Percentiles rank a stretch among this genome's conserved stretches.
Evolutionary conservation across 1,284 basidiomycete genomes (phyloP).

Genomic region (Puccinia polysora): DNA sequence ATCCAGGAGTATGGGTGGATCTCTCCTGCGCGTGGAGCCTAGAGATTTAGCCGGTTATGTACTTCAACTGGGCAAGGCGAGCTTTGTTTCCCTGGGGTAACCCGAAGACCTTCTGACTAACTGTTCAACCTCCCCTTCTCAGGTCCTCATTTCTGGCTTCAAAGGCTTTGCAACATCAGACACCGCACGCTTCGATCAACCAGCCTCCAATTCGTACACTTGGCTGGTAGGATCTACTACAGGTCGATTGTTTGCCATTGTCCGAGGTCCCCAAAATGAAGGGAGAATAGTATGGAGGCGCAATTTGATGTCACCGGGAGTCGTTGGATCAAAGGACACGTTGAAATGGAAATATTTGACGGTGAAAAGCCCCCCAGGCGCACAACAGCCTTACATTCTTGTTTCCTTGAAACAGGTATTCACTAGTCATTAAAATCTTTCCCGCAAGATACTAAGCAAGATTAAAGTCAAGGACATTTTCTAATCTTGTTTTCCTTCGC

Average conservation of each 20-base stretch:
- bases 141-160: constrained; percentile 8
- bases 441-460: no score
- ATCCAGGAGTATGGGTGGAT: constrained; percentile 5
- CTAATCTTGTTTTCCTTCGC: constrained; percentile 5
- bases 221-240: constrained; percentile 41
- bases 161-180: background rate
- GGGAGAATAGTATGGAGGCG: constrained; percentile 35
- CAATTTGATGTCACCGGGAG: constrained; percentile 10
- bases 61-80: background rate
- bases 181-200: background rate
- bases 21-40: constrained; percentile 19
- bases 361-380: constrained; percentile 1
- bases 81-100: background rate
- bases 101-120: background rate
- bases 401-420: background rate
- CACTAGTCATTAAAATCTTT: no score
- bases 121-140: background rate
- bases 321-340: background rate
- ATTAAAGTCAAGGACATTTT: background rate
- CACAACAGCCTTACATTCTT: background rate
- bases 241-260: constrained; percentile 38
- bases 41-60: constrained; percentile 7
- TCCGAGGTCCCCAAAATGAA: background rate
- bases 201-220: constrained; percentile 4
- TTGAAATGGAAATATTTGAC: constrained; percentile 8